Base-by-base conservation (phyloP, 768 basidiomycete genomes). In the Serendipita sp. region DNA sequence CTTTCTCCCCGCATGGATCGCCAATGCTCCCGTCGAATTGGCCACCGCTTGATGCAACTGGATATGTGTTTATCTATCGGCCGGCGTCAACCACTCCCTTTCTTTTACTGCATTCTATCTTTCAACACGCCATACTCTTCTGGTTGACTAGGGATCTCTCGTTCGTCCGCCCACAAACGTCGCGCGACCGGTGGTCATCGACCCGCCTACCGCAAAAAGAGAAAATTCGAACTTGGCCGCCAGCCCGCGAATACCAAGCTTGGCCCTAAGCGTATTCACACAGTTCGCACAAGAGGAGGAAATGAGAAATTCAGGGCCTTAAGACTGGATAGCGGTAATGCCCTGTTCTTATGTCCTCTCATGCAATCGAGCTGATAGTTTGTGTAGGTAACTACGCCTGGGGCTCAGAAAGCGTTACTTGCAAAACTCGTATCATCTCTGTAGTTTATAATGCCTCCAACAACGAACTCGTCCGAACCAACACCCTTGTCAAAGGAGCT, bases 141-240 rank as follows among this genome's bases (percentile, higher is more conserved):
- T 9, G 11, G 53, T 3, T 62, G 3, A 63, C 24, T 69, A 92
- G 94, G 94, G 91, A 97, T 98, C 75, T 89, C 95, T 72, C 88
- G 95, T 71, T 83, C 92, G 67, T 95, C 93, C 71, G 83, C 95
- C 74, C 92, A 98, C 82, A 98, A 98, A 79, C 91, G 94, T 74
- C 88, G 92, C 68, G 86, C 82, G 70, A 86, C 91, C 56, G 95
- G 90, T 71, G 90, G 88, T 64, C 88, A 92, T 76, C 86, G 88
- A 70, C 84, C 92, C 70, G 84, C 88, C 78, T 95, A 93, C 80
- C 91, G 95, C 82, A 99, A 99, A 84, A 99, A 98, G 90, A 86
- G 96, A 86, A 97, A 98, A 80, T 98, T 98, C 78, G 96, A 99
- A 82, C 85, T 97, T 71, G 96, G 95, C 73, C 92, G 96, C 73